These are phyloP conservation scores for Tulasnella sp. DNA, from an alignment of 768 basidiomycete genomes.

Conservation along the genomic window DNA sequence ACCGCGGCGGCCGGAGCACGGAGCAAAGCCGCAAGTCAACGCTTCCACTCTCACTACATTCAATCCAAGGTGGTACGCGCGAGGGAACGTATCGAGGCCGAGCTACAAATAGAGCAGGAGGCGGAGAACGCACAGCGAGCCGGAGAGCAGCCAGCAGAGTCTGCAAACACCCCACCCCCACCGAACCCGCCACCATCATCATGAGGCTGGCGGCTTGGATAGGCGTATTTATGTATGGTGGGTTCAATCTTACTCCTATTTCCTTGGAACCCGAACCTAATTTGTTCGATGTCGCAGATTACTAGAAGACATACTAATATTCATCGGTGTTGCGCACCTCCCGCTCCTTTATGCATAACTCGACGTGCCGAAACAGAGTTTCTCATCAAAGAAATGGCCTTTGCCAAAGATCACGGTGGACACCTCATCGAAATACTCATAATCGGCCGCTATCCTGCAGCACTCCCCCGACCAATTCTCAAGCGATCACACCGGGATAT, in stretches of 20 bases:
- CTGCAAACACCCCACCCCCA: background rate
- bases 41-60: slow-evolving; percentile 71
- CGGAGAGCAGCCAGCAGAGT: background rate
- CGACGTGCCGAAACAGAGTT: too few relatives aligned
- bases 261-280: background rate
- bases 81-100: slow-evolving; percentile 88
- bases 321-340: background rate
- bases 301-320: background rate
- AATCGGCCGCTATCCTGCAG: too few relatives aligned
- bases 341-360: background rate
- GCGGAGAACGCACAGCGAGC: slow-evolving; percentile 5
- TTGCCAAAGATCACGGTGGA: too few relatives aligned
- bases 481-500: background rate
- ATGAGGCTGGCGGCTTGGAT: background rate
- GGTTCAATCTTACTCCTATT: background rate
- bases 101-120: slow-evolving; percentile 31
- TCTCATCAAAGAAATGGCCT: too few relatives aligned
- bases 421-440: too few relatives aligned
- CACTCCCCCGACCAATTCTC: background rate
- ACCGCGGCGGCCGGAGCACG: slow-evolving; percentile 29
- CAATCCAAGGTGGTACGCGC: slow-evolving; percentile 97
- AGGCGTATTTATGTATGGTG: background rate
- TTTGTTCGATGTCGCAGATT: background rate
- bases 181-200: background rate
- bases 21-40: background rate